These are phyloP conservation scores for Cucumis melo DNA, from an alignment of 306 rosid species.

Conservation along the genomic window DNA sequence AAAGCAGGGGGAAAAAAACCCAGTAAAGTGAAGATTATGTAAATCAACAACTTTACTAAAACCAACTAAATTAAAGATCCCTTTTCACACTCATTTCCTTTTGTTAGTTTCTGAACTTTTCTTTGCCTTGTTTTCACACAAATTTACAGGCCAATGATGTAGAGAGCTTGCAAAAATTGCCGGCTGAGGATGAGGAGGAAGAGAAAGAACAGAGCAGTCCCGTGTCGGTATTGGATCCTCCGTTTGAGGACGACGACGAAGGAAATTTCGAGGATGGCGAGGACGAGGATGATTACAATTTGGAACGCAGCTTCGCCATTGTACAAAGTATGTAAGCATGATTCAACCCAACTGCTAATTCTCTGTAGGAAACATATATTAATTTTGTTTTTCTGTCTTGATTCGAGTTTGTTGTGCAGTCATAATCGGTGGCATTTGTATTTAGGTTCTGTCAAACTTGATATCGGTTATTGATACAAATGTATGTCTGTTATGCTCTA, in stretches of 20 bases:
- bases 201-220: constrained; percentile 96
- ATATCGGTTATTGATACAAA: background rate
- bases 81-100: background rate
- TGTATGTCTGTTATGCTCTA: background rate
- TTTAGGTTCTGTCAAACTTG: background rate
- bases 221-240: constrained; percentile 86
- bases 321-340: constrained; percentile 60
- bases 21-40: background rate
- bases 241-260: constrained; percentile 54
- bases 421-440: constrained; percentile 24
- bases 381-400: constrained; percentile 1
- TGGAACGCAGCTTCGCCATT: constrained; percentile 76
- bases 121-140: background rate
- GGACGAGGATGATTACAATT: constrained; percentile 26
- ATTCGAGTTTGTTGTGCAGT: constrained; percentile 34
- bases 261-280: constrained; percentile 31
- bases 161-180: constrained; percentile 28
- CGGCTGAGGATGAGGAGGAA: constrained; percentile 40
- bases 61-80: background rate
- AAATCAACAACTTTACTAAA: background rate
- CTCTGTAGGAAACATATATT: background rate
- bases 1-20: background rate
- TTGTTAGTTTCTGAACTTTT: background rate
- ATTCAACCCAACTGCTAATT: background rate
- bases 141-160: constrained; percentile 26